phyloP scores from a whole-genome alignment of 257 asterid species.

The Thymus mandschuricus region DNA sequence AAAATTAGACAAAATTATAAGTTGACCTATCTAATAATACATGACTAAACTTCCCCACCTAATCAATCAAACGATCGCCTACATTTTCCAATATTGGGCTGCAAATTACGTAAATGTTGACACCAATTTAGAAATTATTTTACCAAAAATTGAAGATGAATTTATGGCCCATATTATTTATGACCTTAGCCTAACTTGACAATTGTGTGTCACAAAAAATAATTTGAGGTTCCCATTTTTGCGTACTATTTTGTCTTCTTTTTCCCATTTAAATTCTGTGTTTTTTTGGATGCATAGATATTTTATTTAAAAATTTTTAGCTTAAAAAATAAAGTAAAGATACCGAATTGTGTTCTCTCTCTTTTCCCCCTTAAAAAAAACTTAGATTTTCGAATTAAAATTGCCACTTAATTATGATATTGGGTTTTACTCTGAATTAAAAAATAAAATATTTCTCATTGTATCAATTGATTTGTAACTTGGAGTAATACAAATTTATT shows the following conservation, averaged over 20 bases:
- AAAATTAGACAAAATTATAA: too few relatives aligned
- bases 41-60: too few relatives aligned
- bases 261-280: neutral
- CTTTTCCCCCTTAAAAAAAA: neutral
- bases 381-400: neutral
- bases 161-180: neutral
- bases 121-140: neutral
- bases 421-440: too few relatives aligned
- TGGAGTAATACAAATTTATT: too few relatives aligned
- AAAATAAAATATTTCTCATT: too few relatives aligned
- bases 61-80: too few relatives aligned
- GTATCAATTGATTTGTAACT: too few relatives aligned
- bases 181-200: slow-evolving; percentile 13
- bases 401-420: neutral
- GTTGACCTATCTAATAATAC: too few relatives aligned
- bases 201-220: neutral
- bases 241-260: neutral
- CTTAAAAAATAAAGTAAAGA: too few relatives aligned
- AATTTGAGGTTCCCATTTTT: neutral
- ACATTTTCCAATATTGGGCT: neutral
- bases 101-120: neutral
- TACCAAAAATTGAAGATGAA: too few relatives aligned
- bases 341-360: neutral
- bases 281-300: too few relatives aligned
- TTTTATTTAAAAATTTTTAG: too few relatives aligned